Base-by-base conservation (phyloP, 2,329 filamentous ascomycete genomes). In the Aureobasidium zeae region DNA sequence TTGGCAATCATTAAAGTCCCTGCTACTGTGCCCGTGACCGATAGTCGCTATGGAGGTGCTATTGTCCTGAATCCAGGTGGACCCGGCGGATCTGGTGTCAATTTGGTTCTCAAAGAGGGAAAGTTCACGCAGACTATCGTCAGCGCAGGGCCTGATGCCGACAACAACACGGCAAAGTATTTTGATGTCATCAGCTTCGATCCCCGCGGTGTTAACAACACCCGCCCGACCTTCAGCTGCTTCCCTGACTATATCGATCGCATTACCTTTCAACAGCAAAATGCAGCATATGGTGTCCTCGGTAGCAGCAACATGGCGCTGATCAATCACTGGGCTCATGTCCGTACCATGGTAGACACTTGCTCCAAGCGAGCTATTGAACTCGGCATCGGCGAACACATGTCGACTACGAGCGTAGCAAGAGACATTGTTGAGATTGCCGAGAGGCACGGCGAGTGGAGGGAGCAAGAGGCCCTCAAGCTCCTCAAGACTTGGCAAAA, bases 371-470 rank as follows among this genome's bases (percentile, higher is more conserved):
- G 48, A 25, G 44, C 24, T 15, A 35, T 50, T 2, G 31, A 50
- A 13, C 16, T 33, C 19, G 47, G 33, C 19, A 64, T 67, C 47
- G 63, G 59, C 46, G 58, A 60, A 39, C 65, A 66, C 51, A 57
- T 68, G 48, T 63, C 62, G 11, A 72, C 69, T 0, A 64, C 67
- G 1, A 63, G 62, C 13, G 66, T 69, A 2, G 68, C 65, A 3
- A 57, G 63, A 34, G 69, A 72, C 45, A 70, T 72, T 61, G 51
- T 72, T 5, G 63, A 66, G 29, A 63, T 72, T 24, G 56, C 65
- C 9, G 68, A 72, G 48, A 60, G 57, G 19, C 64, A 68, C 44
- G 65, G 55, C 22, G 48, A 48, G 20, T 58, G 55, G 55, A 50
- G 55, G 12, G 51, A 57, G 32, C n/a, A 53, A 16, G 52, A 66